Evolutionary conservation across 495 filamentous ascomycete genomes (phyloP), one percentile per base, ranked within the genome.

Genomic region (Margaritispora aquatica): DNA sequence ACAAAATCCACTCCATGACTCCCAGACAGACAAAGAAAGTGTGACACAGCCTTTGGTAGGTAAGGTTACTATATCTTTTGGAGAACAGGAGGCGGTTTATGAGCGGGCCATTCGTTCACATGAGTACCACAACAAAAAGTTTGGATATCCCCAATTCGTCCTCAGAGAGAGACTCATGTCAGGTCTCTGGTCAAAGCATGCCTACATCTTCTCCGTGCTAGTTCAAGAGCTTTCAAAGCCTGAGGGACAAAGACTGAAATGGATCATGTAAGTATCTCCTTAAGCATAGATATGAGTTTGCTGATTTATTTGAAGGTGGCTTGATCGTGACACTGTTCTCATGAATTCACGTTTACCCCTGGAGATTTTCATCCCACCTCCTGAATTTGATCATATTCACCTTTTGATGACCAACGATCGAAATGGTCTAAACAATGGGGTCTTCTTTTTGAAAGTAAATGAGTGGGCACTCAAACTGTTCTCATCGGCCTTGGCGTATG

Each of bases 381-480:
- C 68, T 11, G 63, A 75, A 36, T 72, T 77, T 59, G 56, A 69
- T 7, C 65, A 78, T 54, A 66, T 79, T 41, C 69, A 82, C 62
- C 50, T 82, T 0, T 57, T 84, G 11, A 73, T 77, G 24, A 70
- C 71, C 1, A 69, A 78, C 55, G 80, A 84, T 70, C 74, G 71
- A 70, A 77, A 82, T 63, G 79, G 81, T 1, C 71, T 83, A 29
- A 84, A 84, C 67, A 78, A 78, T 56, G 80, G 81, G 22, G 72
- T 77, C 23, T 84, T 84, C 62, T 70, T 75, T 4, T 63, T 83
- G 50, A 73, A 77, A 26, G 75, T 82, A 15, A 69, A 70, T 51
- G 63, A 66, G 17, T 83, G 80, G 79, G 72, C 73, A 5, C 71
- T 80, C 41, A 68, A 77, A 10, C 67, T 82, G 17, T 70, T 84